Base-by-base conservation (phyloP, 2,329 filamentous ascomycete species). In the Pezicula radicicola region DNA sequence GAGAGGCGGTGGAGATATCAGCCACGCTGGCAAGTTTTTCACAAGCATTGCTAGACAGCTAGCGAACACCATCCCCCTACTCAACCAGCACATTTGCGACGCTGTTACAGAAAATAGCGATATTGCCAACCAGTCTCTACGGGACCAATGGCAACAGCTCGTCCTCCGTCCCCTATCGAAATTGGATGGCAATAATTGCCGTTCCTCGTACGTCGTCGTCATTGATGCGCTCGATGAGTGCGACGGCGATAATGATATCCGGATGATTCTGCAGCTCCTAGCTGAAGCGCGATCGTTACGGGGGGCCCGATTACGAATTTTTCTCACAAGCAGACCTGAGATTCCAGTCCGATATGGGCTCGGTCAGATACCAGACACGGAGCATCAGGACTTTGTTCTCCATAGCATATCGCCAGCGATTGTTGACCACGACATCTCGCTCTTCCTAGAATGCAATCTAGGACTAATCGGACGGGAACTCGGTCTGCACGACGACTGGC, bases 141-240 rank as follows among this genome's bases (percentile, higher is more conserved):
- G 75, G 55, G 12, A 74, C 72, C 69, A 75, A 71, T 8, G 65
- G 68, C 16, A 75, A 61, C 41, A 77, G 59, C 56, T 77, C 72
- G 50, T 76, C 66, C 2, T 68, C 55, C 6, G 66, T 70, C 8
- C 77, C 55, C 13, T 71, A 51, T 39, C 75, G 59, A 40, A 51
- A 16, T 48, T 61, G 28, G 51, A 53, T 33, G 36, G 30, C 18
- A 16, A 18, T 19, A 9, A 2, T 19, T 45, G 39, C 50, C 13
- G 25, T 10, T 46, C 27, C 13, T 36, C 46, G 1, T 53, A 48
- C 36, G 40, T 65, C 19, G 21, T 68, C n/a, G 60, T 68, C 1
- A 54, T 68, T 25, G 65, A 68, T 56, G 64, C 66, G 1, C 55
- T 68, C 30, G 63, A 68, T 49, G 63, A 68, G 48, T 68, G 63